These are phyloP conservation scores for Eutrema yunnanense DNA, from an alignment of 345 rosid species.

Conservation along the genomic window DNA sequence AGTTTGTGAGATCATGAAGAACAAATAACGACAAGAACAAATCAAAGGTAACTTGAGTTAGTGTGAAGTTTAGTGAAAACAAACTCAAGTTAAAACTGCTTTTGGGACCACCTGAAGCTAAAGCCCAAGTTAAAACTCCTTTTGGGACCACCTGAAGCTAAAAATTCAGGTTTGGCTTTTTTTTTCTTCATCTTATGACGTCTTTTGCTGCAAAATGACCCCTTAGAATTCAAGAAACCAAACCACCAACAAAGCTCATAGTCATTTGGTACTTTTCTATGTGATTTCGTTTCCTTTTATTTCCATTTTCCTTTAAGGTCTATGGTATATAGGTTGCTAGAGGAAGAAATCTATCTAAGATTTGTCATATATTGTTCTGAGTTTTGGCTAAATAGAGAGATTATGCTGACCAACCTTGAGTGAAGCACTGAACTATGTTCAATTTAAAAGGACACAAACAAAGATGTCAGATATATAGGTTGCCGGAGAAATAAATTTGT, in stretches of 20 bases:
- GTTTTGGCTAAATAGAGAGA: background rate
- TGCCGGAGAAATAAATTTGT: background rate
- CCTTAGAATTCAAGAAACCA: background rate
- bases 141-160: too few relatives aligned
- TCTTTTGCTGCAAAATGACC: background rate
- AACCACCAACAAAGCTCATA: background rate
- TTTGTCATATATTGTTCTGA: background rate
- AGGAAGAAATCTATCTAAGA: background rate
- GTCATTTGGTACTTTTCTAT: slow-evolving; percentile 2
- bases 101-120: too few relatives aligned
- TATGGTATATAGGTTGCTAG: background rate
- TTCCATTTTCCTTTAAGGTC: background rate
- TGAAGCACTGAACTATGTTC: background rate
- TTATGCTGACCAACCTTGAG: background rate
- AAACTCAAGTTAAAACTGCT: too few relatives aligned
- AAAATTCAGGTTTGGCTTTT: too few relatives aligned
- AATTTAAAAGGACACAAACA: slow-evolving; percentile 35
- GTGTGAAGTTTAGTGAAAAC: too few relatives aligned
- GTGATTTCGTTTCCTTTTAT: background rate
- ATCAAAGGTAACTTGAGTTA: too few relatives aligned
- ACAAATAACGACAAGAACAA: too few relatives aligned
- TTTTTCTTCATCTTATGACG: background rate
- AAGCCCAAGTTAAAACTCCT: too few relatives aligned
- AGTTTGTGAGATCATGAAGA: too few relatives aligned
- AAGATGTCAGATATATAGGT: slow-evolving; percentile 16